These are phyloP conservation scores for Lactifluus pinguis DNA, from an alignment of 768 basidiomycete genomes.

Conservation along the genomic window DNA sequence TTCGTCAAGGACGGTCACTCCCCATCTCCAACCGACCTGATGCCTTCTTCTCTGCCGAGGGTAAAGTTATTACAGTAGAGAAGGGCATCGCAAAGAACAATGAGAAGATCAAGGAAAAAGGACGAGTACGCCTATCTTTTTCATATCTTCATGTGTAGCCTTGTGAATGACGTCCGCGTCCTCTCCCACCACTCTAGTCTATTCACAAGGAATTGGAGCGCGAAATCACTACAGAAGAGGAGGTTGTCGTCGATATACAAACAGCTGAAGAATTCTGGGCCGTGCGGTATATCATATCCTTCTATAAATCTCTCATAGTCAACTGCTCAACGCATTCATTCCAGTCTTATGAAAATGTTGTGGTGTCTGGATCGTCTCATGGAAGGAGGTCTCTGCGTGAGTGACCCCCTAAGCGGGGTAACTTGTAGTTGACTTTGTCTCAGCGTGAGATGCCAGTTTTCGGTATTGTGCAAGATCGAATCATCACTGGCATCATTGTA, in stretches of 20 bases:
- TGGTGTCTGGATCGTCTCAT: conserved; percentile 48
- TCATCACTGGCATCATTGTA: conserved; percentile 72
- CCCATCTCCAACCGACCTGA: conserved; percentile 43
- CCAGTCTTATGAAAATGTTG: conserved; percentile 67
- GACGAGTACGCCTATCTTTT: conserved; percentile 36
- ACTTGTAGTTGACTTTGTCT: conserved; percentile 3
- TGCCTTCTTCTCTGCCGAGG: conserved; percentile 46
- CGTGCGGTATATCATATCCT: conserved; percentile 40
- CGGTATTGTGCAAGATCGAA: conserved; percentile 53
- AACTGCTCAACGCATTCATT: not conserved
- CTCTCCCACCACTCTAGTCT: conserved; percentile 30
- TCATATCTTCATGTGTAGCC: not conserved
- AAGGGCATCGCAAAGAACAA: conserved; percentile 44
- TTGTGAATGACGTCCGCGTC: not conserved
- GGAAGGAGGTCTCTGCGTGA: conserved; percentile 42
- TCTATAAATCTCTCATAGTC: not conserved
- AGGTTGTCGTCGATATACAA: conserved; percentile 37
- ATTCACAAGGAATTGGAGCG: conserved; percentile 73
- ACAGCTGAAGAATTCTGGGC: conserved; percentile 73
- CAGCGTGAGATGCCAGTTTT: conserved; percentile 84
- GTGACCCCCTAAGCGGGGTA: not conserved
- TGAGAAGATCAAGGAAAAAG: conserved; percentile 44
- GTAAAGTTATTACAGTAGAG: conserved; percentile 51
- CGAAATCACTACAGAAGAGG: conserved; percentile 52
- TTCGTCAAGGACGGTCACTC: conserved; percentile 46